Evolutionary conservation across 1,139 yeast species (phyloP), one percentile per base, ranked within the genome.

Genomic region (Protomyces pachydermus): DNA sequence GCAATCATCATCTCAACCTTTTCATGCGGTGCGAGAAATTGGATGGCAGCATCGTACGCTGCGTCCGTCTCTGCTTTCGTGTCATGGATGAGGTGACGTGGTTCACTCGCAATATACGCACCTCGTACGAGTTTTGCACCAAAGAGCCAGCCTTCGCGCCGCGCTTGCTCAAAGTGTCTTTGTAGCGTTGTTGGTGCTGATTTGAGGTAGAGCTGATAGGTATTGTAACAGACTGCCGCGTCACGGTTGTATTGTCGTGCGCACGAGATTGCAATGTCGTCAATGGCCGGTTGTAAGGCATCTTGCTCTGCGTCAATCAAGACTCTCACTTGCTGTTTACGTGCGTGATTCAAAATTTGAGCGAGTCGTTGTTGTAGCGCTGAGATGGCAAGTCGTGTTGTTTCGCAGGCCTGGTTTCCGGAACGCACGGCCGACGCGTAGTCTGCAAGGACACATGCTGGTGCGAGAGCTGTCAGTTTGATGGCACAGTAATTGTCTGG

Each of bases 51-150:
- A 77, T 93, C 84, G 77, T 87, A 93, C 72, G 86, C 85, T 12
- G 69, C 71, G 73, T 91, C 97, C n/a, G 97, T 82, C 68, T 83
- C 91, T 67, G 79, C 81, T 76, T 91, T 91, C 55, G 89, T 82
- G 69, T 80, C 79, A 77, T 87, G 95, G 68, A 93, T 88, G 45
- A 89, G 85, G 72, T 97, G 81, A 69, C 87, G 80, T 53, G 87
- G 82, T 77, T 93, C 98, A 2, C 96, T 84, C 74, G 91, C 97
- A 68, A 91, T 84, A 78, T 93, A 93, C 6, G 98, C 98, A 68
- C 98, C 98, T 75, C 98, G 84, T n/a, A 93, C 98, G 65, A 93
- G 81, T 76, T 93, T 93, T 78, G 91, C 80, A 23, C 97, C 98
- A 67, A 91, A 77, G 72, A 88, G 82, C 76, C 91, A 91, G 56